These are phyloP conservation scores for Cicer bijugum DNA, from an alignment of 306 rosid genomes.

Conservation along the genomic window DNA sequence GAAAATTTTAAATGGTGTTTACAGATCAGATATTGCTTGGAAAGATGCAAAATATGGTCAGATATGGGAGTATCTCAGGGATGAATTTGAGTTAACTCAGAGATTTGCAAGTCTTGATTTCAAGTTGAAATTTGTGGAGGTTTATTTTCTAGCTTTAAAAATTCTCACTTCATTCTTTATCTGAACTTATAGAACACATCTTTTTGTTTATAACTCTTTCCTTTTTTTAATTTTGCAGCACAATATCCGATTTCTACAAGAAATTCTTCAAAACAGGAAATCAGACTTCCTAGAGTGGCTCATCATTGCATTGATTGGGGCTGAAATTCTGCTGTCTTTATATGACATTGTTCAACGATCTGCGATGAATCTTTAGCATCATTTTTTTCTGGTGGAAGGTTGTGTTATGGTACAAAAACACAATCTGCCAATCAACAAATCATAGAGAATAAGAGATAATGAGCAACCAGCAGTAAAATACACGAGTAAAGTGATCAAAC, in stretches of 20 bases:
- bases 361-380: constrained; percentile 59
- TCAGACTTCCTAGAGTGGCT: constrained; percentile 97
- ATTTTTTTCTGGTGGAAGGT: constrained; percentile 3
- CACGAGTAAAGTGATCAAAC: not conserved
- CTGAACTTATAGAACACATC: not conserved
- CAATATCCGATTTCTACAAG: constrained; percentile 95
- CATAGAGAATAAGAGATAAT: not conserved
- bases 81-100: constrained; percentile 92
- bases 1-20: constrained; percentile 36
- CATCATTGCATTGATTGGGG: constrained; percentile 91
- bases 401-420: constrained; percentile 5
- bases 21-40: constrained; percentile 98
- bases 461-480: not conserved
- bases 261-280: constrained; percentile 94
- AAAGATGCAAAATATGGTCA: constrained; percentile 99
- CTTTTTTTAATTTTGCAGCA: constrained; percentile 59
- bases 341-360: constrained; percentile 86
- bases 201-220: constrained; percentile 1
- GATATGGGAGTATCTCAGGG: constrained; percentile 98
- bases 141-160: constrained; percentile 26
- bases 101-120: constrained; percentile 95
- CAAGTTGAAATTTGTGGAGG: constrained; percentile 99
- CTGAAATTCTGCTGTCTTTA: constrained; percentile 83
- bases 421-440: not conserved
- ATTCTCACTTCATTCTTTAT: constrained; percentile 16